Evolutionary conservation across 495 filamentous ascomycete genomes (phyloP).

Genomic region (Lichina pygmaea): DNA sequence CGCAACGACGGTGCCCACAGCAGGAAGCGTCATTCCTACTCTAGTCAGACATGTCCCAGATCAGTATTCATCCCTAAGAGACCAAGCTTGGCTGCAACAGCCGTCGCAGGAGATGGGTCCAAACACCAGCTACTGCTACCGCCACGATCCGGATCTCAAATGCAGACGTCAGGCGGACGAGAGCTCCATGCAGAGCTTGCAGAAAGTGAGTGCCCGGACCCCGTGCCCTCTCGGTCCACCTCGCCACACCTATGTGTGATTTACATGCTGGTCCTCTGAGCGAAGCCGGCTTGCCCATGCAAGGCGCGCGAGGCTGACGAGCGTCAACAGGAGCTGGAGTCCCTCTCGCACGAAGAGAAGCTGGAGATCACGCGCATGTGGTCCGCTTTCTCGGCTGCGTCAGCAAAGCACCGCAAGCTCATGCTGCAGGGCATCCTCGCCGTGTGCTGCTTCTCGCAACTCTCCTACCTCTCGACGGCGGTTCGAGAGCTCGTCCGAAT

Average conservation of each 20-base stretch:
- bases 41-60: conserved; percentile 63
- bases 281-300: too few relatives aligned
- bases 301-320: not conserved
- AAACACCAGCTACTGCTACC: conserved; percentile 92
- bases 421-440: conserved; percentile 89
- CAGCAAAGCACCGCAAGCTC: conserved; percentile 72
- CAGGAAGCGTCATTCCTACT: conserved; percentile 46
- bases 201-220: conserved; percentile 28
- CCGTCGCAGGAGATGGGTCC: conserved; percentile 2
- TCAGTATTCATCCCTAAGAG: conserved; percentile 46
- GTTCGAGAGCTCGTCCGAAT: conserved; percentile 85
- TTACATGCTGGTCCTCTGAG: too few relatives aligned
- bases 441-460: conserved; percentile 90
- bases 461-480: conserved; percentile 67
- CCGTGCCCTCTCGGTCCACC: not conserved
- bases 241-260: too few relatives aligned
- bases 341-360: conserved; percentile 55
- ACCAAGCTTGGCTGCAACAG: conserved; percentile 8
- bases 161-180: conserved; percentile 82
- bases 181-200: conserved; percentile 80
- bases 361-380: conserved; percentile 89
- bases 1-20: conserved; percentile 15
- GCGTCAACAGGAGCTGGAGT: conserved; percentile 40
- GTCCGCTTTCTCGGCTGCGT: conserved; percentile 91
- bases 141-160: conserved; percentile 82